phyloP scores from a whole-genome alignment of 495 filamentous ascomycete genomes.

The Penicillium pancosmium region DNA sequence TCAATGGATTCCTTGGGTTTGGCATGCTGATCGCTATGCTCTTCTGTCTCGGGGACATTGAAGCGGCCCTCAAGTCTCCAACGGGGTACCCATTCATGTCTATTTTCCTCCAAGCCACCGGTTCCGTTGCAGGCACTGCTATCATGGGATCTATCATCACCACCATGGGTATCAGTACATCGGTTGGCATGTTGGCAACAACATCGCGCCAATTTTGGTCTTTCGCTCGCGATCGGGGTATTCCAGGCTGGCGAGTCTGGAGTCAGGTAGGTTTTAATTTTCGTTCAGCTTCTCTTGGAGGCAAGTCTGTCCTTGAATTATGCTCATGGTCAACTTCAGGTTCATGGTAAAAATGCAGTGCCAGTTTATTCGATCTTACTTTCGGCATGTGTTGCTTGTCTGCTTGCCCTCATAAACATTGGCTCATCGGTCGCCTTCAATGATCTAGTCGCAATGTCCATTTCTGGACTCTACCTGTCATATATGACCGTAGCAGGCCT shows the following conservation, averaged over 20 bases:
- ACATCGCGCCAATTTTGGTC: conserved; percentile 57
- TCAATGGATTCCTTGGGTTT: conserved; percentile 53
- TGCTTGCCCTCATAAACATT: conserved; percentile 50
- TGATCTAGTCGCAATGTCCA: conserved; percentile 44
- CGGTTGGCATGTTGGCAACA: conserved; percentile 49
- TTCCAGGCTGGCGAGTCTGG: conserved; percentile 48
- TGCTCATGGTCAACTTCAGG: conserved; percentile 21
- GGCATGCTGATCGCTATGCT: conserved; percentile 51
- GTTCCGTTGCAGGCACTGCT: conserved; percentile 42
- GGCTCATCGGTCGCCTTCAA: conserved; percentile 52
- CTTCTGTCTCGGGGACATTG: conserved; percentile 51
- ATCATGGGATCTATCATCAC: conserved; percentile 50
- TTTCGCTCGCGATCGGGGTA: conserved; percentile 55
- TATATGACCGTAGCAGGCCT: conserved; percentile 47
- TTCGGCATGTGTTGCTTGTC: conserved; percentile 33
- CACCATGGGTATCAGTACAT: conserved; percentile 42
- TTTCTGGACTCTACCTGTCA: conserved; percentile 46
- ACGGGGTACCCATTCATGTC: conserved; percentile 54
- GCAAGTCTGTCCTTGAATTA: not conserved
- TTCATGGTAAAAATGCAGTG: conserved; percentile 29
- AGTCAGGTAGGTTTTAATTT: conserved; percentile 40
- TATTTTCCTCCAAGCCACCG: conserved; percentile 47
- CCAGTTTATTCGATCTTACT: conserved; percentile 46
- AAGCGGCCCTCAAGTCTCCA: conserved; percentile 32
- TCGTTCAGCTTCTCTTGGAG: not conserved